phyloP scores from a whole-genome alignment of 2,329 filamentous ascomycete genomes.

The Fusarium sublunatum region DNA sequence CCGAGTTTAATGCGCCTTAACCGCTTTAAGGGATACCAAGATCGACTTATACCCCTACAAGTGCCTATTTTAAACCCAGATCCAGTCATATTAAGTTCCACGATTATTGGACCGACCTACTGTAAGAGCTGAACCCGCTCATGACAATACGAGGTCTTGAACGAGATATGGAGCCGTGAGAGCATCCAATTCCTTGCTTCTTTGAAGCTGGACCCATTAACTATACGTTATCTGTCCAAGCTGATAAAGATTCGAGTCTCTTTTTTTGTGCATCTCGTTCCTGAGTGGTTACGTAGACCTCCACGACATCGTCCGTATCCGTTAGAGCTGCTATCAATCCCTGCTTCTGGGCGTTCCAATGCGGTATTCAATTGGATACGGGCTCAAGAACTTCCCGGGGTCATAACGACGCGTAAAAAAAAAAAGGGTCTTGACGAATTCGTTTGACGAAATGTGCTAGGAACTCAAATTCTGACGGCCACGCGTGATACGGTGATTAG shows the following conservation, averaged over 20 bases:
- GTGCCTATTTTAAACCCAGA: constrained; percentile 20
- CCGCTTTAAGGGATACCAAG: not conserved
- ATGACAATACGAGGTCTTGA: constrained; percentile 31
- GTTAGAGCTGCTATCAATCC: constrained; percentile 19
- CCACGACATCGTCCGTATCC: constrained; percentile 22
- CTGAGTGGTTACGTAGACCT: constrained; percentile 19
- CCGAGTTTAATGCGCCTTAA: not conserved
- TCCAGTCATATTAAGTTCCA: constrained; percentile 18
- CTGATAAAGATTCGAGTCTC: constrained; percentile 11
- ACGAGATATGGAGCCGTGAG: not conserved
- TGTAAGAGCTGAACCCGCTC: constrained; percentile 7
- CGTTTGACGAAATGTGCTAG: constrained; percentile 16
- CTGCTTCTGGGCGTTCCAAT: constrained; percentile 38
- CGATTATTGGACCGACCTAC: constrained; percentile 28
- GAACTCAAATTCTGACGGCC: constrained; percentile 27
- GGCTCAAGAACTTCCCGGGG: constrained; percentile 7
- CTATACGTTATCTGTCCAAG: not conserved
- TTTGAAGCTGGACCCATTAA: constrained; percentile 7
- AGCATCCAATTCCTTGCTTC: constrained; percentile 11
- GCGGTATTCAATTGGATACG: constrained; percentile 28
- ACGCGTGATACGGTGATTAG: constrained; percentile 20
- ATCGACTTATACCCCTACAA: not conserved
- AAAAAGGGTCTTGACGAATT: constrained; percentile 15
- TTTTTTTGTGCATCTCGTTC: constrained; percentile 18
- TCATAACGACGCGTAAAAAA: constrained; percentile 19